These are phyloP conservation scores for Gymnopilus junonius DNA, from an alignment of 768 basidiomycete species.

Conservation along the genomic window DNA sequence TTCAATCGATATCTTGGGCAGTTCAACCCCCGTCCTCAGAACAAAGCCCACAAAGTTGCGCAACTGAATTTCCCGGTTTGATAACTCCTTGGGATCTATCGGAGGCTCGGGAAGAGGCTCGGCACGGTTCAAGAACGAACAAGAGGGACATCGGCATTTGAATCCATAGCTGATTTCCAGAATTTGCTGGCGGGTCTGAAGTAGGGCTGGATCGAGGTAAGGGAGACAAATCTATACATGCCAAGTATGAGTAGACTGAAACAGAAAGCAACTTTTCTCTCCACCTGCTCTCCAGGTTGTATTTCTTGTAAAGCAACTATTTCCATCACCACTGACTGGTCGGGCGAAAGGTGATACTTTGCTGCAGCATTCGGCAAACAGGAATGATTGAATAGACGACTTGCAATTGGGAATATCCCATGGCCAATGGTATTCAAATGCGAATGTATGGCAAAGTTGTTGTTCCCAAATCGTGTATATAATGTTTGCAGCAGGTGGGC, in stretches of 20 bases:
- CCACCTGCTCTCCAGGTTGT: slow-evolving; percentile 65
- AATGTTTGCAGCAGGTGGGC: slow-evolving; percentile 36
- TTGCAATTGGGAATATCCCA: slow-evolving; percentile 78
- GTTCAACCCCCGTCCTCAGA: slow-evolving; percentile 18
- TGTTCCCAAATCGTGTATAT: slow-evolving; percentile 73
- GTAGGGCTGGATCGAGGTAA: slow-evolving; percentile 78
- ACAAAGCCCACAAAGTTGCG: slow-evolving; percentile 42
- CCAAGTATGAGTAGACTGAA: not conserved
- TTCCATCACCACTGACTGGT: slow-evolving; percentile 56
- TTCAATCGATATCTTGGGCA: slow-evolving; percentile 35
- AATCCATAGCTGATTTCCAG: slow-evolving; percentile 72
- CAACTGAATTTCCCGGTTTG: slow-evolving; percentile 35
- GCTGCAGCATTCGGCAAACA: slow-evolving; percentile 75
- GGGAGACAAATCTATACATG: slow-evolving; percentile 65
- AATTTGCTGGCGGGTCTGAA: slow-evolving; percentile 61
- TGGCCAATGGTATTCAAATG: slow-evolving; percentile 73
- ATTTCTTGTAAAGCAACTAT: slow-evolving; percentile 68
- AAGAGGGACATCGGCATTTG: slow-evolving; percentile 63
- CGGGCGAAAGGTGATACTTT: slow-evolving; percentile 53
- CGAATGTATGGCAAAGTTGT: slow-evolving; percentile 80
- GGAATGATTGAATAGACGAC: slow-evolving; percentile 84
- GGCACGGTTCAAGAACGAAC: slow-evolving; percentile 45
- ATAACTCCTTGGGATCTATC: slow-evolving; percentile 32
- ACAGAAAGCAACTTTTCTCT: slow-evolving; percentile 5
- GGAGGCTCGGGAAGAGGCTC: slow-evolving; percentile 45